These are phyloP conservation scores for Suillus decipiens DNA, from an alignment of 768 basidiomycete species.

Conservation along the genomic window DNA sequence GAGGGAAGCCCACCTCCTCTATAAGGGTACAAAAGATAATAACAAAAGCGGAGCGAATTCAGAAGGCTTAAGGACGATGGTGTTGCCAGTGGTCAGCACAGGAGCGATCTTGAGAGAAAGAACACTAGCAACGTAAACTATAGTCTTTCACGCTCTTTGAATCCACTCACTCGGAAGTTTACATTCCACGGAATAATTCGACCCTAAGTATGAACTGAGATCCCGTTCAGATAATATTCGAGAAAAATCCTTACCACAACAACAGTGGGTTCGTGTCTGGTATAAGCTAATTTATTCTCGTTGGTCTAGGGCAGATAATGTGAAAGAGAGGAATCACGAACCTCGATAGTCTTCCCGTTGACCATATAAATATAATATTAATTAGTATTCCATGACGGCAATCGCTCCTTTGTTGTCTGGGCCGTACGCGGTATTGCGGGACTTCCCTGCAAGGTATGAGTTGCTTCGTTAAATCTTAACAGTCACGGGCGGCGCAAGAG, in stretches of 20 bases:
- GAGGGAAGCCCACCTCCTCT: slow-evolving; percentile 72
- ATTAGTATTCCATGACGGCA: slow-evolving; percentile 38
- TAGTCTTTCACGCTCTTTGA: too few relatives aligned
- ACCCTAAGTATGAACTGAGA: slow-evolving; percentile 26
- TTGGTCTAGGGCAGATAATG: slow-evolving; percentile 39
- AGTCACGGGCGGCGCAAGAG: slow-evolving; percentile 16
- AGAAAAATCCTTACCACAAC: slow-evolving; percentile 37
- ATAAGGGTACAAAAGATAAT: slow-evolving; percentile 52
- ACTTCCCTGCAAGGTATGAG: slow-evolving; percentile 6
- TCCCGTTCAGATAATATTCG: slow-evolving; percentile 21
- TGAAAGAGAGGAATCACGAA: slow-evolving; percentile 9
- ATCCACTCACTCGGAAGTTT: slow-evolving; percentile 34
- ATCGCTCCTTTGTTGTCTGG: slow-evolving; percentile 29
- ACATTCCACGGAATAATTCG: slow-evolving; percentile 73
- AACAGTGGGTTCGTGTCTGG: slow-evolving; percentile 61
- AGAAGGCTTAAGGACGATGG: slow-evolving; percentile 79
- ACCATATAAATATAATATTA: too few relatives aligned
- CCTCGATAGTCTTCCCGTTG: slow-evolving; percentile 51
- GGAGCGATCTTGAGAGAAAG: slow-evolving; percentile 75
- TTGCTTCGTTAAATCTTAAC: not conserved
- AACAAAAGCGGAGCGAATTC: slow-evolving; percentile 74
- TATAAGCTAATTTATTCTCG: slow-evolving; percentile 49
- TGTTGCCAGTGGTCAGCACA: slow-evolving; percentile 78
- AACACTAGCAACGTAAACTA: slow-evolving; percentile 36
- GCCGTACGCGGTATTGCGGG: slow-evolving; percentile 11